Percentiles rank a stretch among this genome's conserved stretches.
phyloP scores from a whole-genome alignment of 345 rosid species.

The Syzygium grande region DNA sequence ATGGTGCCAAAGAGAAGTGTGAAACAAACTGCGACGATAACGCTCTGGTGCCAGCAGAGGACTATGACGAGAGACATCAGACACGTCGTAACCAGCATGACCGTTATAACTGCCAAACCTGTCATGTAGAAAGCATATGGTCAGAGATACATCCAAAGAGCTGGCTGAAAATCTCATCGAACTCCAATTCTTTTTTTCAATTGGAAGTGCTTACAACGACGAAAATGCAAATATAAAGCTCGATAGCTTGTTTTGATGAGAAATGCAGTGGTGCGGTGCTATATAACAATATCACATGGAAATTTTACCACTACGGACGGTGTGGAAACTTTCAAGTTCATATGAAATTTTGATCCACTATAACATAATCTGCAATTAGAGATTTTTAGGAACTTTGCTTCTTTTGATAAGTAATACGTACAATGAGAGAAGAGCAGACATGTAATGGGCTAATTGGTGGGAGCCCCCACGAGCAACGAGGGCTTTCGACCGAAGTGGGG shows the following conservation, averaged over 20 bases:
- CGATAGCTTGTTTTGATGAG: background rate
- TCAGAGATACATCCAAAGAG: background rate
- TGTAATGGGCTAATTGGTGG: background rate
- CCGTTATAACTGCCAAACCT: slow-evolving; percentile 99
- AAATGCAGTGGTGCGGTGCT: background rate
- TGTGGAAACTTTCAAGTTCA: background rate
- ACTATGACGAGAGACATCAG: slow-evolving; percentile 91
- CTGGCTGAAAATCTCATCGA: background rate
- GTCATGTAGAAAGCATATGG: slow-evolving; percentile 3
- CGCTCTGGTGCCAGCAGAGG: slow-evolving; percentile 83
- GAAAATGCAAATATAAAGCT: background rate
- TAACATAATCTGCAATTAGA: background rate
- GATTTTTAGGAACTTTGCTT: background rate
- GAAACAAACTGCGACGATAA: slow-evolving; percentile 57
- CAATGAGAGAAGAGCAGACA: background rate
- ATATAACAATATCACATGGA: background rate
- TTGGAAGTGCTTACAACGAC: background rate
- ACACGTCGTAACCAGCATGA: slow-evolving; percentile 97
- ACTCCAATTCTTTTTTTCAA: background rate
- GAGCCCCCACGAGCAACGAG: background rate
- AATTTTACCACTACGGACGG: background rate
- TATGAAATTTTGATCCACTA: background rate
- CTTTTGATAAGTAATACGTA: background rate
- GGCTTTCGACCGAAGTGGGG: background rate
- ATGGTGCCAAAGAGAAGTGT: slow-evolving; percentile 70